Evolutionary conservation across 768 basidiomycete species (phyloP), one percentile per base, ranked within the genome.

Genomic region (Rhizopogon vesiculosus): DNA sequence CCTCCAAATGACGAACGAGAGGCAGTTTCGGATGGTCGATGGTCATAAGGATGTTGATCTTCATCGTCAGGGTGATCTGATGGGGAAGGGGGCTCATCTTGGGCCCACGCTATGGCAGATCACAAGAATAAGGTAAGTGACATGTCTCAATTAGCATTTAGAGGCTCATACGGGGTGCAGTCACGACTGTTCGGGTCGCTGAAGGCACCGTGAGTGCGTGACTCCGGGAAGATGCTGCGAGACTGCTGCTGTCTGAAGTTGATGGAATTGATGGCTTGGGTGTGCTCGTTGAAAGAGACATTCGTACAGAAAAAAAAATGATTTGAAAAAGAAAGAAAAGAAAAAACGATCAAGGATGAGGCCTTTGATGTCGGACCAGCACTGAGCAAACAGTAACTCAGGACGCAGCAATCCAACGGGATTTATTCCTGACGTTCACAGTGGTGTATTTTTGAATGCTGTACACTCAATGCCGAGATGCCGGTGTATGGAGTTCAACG

Each of bases 21-120:
- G 8, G 85, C 86, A 29, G 74, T 77, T 64, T 84, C 85, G 38
- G 78, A 79, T 15, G 78, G 75, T 13, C 76, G 77, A 40, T 74
- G 65, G 35, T 78, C 75, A 53, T 71, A 62, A 39, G 65, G 62
- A 69, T 66, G 63, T 57, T 62, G 62, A 38, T 59, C 64, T 5
- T 63, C 60, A 31, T 75, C 76, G 46, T 83, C 78, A 42, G 65
- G 65, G 33, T 68, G 62, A 43, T 78, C 78, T 3, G 73, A 79
- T 1, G 89, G 87, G 0, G 89, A 90, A 4, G 88, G 87, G 4
- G 89, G 89, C 64, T 93, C 91, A 66, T 92, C 86, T 61, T 81
- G 77, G 4, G 90, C 91, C 90, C 90, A 93, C 48, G 91, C 90
- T 93, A 52, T 12, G 46, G 52, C 35, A 42, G 50, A 54, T 42